These are phyloP conservation scores for Aspergillus sp. DNA, from an alignment of 2,329 filamentous ascomycete species.

Conservation along the genomic window DNA sequence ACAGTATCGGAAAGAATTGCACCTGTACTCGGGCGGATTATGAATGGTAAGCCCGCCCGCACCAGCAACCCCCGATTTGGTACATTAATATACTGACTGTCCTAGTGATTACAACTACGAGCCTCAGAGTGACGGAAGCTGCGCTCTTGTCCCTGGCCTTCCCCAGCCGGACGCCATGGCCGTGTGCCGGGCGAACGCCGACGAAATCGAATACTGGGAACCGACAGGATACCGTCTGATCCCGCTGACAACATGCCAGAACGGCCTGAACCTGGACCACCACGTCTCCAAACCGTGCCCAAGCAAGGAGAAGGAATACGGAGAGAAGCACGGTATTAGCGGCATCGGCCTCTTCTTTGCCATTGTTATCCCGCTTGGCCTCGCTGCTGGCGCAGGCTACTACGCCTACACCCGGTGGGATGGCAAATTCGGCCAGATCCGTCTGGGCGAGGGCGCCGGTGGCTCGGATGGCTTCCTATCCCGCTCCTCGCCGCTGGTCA, in stretches of 20 bases:
- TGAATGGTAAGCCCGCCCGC: conserved; percentile 63
- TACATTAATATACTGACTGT: conserved; percentile 1
- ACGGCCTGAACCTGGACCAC: conserved; percentile 67
- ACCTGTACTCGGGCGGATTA: conserved; percentile 76
- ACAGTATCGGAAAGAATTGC: conserved; percentile 66
- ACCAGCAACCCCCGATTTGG: neutral
- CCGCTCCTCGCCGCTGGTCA: conserved; percentile 66
- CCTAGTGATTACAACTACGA: conserved; percentile 87
- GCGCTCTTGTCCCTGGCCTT: conserved; percentile 66
- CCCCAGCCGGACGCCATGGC: conserved; percentile 52
- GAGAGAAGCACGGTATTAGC: conserved; percentile 61
- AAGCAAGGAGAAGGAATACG: conserved; percentile 73
- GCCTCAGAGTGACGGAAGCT: conserved; percentile 66
- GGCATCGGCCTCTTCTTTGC: conserved; percentile 77
- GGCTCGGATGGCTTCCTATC: conserved; percentile 45
- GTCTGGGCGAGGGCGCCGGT: conserved; percentile 60
- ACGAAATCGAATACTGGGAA: conserved; percentile 69
- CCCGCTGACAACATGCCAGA: conserved; percentile 77
- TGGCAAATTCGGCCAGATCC: conserved; percentile 84
- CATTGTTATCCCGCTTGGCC: conserved; percentile 63
- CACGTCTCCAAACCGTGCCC: conserved; percentile 58
- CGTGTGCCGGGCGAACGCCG: conserved; percentile 55
- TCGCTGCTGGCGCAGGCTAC: conserved; percentile 68
- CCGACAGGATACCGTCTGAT: conserved; percentile 84
- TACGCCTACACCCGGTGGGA: conserved; percentile 80